Base-by-base conservation (phyloP, 2,329 filamentous ascomycete genomes). In the Colletotrichum cereale region DNA sequence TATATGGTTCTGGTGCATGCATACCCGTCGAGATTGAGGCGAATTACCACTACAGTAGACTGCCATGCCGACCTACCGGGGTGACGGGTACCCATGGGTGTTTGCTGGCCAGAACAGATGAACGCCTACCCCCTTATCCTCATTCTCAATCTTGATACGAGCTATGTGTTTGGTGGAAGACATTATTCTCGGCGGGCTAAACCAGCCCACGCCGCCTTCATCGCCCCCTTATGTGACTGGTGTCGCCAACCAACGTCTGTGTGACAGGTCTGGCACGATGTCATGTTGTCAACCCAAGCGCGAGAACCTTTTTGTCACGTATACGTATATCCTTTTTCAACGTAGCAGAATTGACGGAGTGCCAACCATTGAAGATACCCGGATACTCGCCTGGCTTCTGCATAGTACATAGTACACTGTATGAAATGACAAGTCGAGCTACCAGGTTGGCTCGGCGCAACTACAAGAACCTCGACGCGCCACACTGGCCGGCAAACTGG, bases 381-480 rank as follows among this genome's bases (percentile, higher is more conserved):
- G 31, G 57, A 36, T 53, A 38, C 16, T 55, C 34, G 42, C 14
- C 24, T 42, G 48, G 44, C 21, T 47, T 36, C 18, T 58, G 4
- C 31, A 34, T 34, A 34, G 31, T 57, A 48, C n/a, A n/a, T n/a
- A n/a, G n/a, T n/a, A 10, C 11, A 48, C 10, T 60, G n/a, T 55
- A 31, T 42, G 63, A 66, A 47, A 60, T 66, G 67, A 55, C 63
- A 67, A 40, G 48, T 24, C 40, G 57, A 67, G 42, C n/a, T n/a
- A 34, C n/a, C 18, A 48, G 42, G 36, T 36, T 47, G 29, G 55
- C 47, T 50, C 18, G n/a, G 29, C 21, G n/a, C 36, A 31, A 42
- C 48, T 56, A 29, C 58, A 48, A 36, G 55, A 24, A 56, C 63
- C 26, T 62, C 67, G 63, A 67, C 62, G 63, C 62, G 63, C 62